Evolutionary conservation across 495 filamentous ascomycete genomes (phyloP).

Genomic region (Aspergillus haitiensis): DNA sequence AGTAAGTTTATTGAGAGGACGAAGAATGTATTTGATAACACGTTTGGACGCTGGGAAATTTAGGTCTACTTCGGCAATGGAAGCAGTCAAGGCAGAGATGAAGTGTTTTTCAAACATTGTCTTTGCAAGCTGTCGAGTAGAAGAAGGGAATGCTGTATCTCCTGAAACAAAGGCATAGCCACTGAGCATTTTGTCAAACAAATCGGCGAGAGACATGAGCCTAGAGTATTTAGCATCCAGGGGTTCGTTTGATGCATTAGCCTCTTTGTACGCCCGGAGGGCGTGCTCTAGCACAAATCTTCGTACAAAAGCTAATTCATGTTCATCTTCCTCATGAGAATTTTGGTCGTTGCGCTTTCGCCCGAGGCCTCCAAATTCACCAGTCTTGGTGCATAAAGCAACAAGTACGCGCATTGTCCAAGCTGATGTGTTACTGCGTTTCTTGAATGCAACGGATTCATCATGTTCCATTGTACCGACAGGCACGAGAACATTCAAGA

Average conservation of each 20-base stretch:
- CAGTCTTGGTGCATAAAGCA: conserved; percentile 82
- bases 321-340: conserved; percentile 71
- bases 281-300: conserved; percentile 94
- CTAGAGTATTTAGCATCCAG: conserved; percentile 85
- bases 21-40: conserved; percentile 92
- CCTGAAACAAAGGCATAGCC: conserved; percentile 63
- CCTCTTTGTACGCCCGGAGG: conserved; percentile 88
- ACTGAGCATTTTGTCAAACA: conserved; percentile 89
- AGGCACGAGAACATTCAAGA: conserved; percentile 82
- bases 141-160: conserved; percentile 47
- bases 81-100: conserved; percentile 80
- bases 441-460: conserved; percentile 74
- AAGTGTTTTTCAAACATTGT: conserved; percentile 99
- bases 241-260: conserved; percentile 71
- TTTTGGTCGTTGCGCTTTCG: conserved; percentile 47
- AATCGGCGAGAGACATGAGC: conserved; percentile 79
- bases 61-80: conserved; percentile 92
- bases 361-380: conserved; percentile 57
- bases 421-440: conserved; percentile 76
- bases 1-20: conserved; percentile 82
- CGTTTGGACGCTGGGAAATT: conserved; percentile 91
- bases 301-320: conserved; percentile 87
- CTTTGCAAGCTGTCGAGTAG: conserved; percentile 72
- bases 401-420: conserved; percentile 85
- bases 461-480: conserved; percentile 70